Percentiles rank a stretch among this genome's conserved stretches.
These are phyloP conservation scores for Linnemannia exigua DNA, from an alignment of 192 early-diverging fungal species.

Conservation along the genomic window DNA sequence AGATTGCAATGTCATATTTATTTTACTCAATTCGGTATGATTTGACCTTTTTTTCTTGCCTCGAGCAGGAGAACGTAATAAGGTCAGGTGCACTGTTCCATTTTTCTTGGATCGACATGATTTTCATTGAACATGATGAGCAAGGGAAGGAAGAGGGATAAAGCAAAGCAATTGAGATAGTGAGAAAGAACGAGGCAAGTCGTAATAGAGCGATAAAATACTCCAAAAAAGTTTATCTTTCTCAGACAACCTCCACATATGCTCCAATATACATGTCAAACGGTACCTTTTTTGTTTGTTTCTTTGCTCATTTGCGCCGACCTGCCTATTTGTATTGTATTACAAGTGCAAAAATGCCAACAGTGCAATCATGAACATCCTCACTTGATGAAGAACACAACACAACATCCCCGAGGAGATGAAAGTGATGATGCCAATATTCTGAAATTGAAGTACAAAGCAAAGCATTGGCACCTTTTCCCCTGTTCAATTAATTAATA, in stretches of 20 bases:
- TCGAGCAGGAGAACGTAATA: neutral
- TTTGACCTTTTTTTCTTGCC: too few relatives aligned
- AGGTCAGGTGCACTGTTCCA: constrained; percentile 2
- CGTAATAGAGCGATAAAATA: neutral
- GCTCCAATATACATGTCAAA: neutral
- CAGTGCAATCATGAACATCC: too few relatives aligned
- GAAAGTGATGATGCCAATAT: neutral
- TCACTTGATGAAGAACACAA: neutral
- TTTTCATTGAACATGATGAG: neutral
- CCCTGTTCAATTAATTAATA: neutral
- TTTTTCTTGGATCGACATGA: neutral
- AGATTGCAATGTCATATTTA: neutral
- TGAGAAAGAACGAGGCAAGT: too few relatives aligned
- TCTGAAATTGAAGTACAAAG: neutral
- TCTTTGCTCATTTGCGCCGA: neutral
- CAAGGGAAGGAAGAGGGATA: neutral
- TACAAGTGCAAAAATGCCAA: too few relatives aligned
- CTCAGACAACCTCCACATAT: neutral
- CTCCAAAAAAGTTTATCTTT: neutral
- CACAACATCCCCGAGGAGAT: neutral
- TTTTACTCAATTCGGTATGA: too few relatives aligned
- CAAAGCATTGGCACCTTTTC: neutral
- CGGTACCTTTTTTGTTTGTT: neutral
- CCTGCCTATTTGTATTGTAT: neutral
- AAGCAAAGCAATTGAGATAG: too few relatives aligned